Percentiles rank a stretch among this genome's conserved stretches.
These are phyloP conservation scores for Lipomyces sp. DNA, from an alignment of 805 yeast genomes.

Conservation along the genomic window DNA sequence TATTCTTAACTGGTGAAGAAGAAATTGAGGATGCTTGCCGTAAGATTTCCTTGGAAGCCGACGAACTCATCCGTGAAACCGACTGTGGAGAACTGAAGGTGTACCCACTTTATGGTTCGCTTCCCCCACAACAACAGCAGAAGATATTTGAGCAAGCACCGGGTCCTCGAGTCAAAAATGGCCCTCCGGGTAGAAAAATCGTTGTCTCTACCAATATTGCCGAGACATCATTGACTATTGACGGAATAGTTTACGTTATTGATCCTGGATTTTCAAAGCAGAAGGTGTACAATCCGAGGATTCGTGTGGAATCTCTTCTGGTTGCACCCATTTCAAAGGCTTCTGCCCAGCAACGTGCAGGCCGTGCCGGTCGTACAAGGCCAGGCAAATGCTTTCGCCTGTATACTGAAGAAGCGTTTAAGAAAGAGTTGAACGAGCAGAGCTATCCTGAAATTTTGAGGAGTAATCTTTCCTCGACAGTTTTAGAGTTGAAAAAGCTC, in stretches of 20 bases:
- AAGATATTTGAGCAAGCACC: slow-evolving; percentile 92
- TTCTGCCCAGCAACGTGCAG: slow-evolving; percentile 97
- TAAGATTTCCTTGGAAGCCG: slow-evolving; percentile 84
- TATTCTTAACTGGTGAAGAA: slow-evolving; percentile 94
- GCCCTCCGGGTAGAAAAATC: slow-evolving; percentile 93
- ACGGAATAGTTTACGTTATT: slow-evolving; percentile 95
- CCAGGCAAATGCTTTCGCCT: slow-evolving; percentile 97
- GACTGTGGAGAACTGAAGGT: slow-evolving; percentile 87
- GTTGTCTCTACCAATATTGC: slow-evolving; percentile 94
- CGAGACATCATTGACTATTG: slow-evolving; percentile 96
- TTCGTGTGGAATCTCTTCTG: slow-evolving; percentile 89
- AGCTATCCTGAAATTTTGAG: slow-evolving; percentile 94
- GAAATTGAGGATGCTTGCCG: slow-evolving; percentile 97
- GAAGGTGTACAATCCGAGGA: slow-evolving; percentile 94
- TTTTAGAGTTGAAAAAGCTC: slow-evolving; percentile 86
- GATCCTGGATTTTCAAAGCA: slow-evolving; percentile 98
- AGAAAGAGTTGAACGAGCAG: slow-evolving; percentile 91
- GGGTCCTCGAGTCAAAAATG: slow-evolving; percentile 67
- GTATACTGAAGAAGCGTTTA: slow-evolving; percentile 95
- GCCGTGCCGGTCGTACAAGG: slow-evolving; percentile 99
- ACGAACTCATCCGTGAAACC: slow-evolving; percentile 84
- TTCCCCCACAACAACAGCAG: slow-evolving; percentile 95
- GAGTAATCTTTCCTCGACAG: slow-evolving; percentile 88
- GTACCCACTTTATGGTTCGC: slow-evolving; percentile 93
- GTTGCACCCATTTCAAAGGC: slow-evolving; percentile 98